These are phyloP conservation scores for Melaleuca quinquenervia DNA, from an alignment of 345 rosid genomes.

Conservation along the genomic window DNA sequence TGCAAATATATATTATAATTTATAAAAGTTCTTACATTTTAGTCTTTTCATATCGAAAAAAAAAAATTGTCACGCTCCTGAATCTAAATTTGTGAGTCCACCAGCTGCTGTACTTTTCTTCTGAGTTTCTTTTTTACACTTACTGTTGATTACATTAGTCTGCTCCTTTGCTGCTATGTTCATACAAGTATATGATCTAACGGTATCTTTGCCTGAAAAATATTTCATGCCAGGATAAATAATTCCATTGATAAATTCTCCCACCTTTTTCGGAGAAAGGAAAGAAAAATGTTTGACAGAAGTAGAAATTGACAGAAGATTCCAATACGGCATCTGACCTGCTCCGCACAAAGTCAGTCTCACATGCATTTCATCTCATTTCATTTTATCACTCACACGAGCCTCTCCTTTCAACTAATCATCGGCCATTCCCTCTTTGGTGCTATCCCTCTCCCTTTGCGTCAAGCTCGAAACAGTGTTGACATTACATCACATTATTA, in stretches of 20 bases:
- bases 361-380: background rate
- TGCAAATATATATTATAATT: background rate
- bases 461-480: background rate
- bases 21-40: background rate
- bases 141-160: background rate
- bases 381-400: background rate
- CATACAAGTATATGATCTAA: background rate
- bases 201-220: background rate
- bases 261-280: background rate
- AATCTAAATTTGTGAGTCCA: background rate
- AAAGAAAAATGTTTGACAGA: background rate
- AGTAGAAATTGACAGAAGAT: background rate
- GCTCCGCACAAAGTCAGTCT: background rate
- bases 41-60: background rate
- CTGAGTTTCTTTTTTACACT: background rate
- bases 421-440: background rate
- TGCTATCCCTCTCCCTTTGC: background rate
- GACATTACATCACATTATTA: background rate
- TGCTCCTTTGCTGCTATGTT: background rate
- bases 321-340: background rate
- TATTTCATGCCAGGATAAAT: background rate
- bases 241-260: background rate
- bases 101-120: background rate
- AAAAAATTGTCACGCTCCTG: background rate
- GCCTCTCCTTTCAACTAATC: background rate